A percentile compares a stretch with the other conserved stretches of the same genome.
These are phyloP conservation scores for Aureobasidium zeae DNA, from an alignment of 2,329 filamentous ascomycete species.

Conservation along the genomic window DNA sequence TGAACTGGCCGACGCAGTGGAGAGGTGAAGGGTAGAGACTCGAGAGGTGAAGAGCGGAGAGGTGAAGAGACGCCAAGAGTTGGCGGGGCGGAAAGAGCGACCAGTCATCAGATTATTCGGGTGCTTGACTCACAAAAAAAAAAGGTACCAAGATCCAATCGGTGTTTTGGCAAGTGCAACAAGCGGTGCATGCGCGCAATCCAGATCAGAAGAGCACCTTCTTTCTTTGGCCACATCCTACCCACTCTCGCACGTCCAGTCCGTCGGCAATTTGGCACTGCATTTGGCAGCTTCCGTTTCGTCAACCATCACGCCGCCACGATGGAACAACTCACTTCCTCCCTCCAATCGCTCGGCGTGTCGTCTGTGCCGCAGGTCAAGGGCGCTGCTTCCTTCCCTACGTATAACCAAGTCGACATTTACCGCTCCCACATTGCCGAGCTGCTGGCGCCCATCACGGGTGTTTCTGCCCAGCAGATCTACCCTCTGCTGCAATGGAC, in stretches of 20 bases:
- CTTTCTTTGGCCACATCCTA: conserved; percentile 7
- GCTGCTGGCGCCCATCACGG: conserved; percentile 58
- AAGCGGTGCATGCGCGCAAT: conserved; percentile 13
- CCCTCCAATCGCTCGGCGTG: conserved; percentile 31
- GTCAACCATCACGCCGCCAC: conserved; percentile 3
- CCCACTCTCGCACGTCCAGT: neutral
- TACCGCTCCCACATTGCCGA: conserved; percentile 70
- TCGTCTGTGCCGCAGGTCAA: conserved; percentile 31
- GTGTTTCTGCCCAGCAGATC: conserved; percentile 60
- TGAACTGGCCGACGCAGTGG: too few species aligned
- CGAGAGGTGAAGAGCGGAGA: too few species aligned
- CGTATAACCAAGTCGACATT: conserved; percentile 66
- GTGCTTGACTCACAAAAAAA: conserved; percentile 4
- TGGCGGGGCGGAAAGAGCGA: conserved; percentile 5
- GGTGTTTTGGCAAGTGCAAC: conserved; percentile 1
- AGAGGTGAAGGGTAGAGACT: too few species aligned
- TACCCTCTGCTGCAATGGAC: conserved; percentile 74
- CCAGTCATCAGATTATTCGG: too few species aligned
- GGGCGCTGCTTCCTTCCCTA: conserved; percentile 44
- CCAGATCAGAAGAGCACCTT: neutral
- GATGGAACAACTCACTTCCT: conserved; percentile 30
- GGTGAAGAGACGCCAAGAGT: conserved; percentile 5
- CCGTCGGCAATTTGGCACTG: neutral
- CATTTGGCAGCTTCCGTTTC: neutral
- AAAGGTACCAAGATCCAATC: neutral